Percentiles rank a stretch among this genome's conserved stretches.
These are phyloP conservation scores for Cutaneotrichosporon cutaneum DNA, from an alignment of 1,284 basidiomycete species.

Conservation along the genomic window DNA sequence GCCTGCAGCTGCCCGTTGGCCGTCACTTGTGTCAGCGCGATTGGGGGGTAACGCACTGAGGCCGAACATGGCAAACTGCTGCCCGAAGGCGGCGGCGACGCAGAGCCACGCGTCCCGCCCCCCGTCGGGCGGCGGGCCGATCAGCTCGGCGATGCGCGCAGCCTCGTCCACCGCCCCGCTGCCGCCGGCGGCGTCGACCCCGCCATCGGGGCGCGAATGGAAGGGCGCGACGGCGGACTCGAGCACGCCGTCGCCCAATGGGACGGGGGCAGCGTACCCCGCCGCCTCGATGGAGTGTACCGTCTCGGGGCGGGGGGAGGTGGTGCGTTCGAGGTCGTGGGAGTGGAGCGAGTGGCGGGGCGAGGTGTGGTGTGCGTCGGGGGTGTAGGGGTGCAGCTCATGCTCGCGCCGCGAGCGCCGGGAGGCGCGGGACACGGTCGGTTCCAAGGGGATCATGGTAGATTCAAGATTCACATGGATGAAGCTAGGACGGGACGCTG, in stretches of 20 bases:
- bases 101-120: conserved; percentile 48
- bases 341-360: not conserved
- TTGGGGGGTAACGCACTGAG: conserved; percentile 36
- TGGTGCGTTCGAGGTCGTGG: conserved; percentile 1
- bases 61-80: conserved; percentile 47
- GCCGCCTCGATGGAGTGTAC: not conserved
- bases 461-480: too few relatives aligned
- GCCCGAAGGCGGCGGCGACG: conserved; percentile 39
- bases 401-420: not conserved
- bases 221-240: conserved; percentile 5
- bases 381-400: not conserved
- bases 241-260: not conserved
- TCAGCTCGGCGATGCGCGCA: not conserved
- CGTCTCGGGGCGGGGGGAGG: not conserved
- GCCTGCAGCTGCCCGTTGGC: conserved; percentile 44
- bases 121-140: conserved; percentile 50
- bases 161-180: not conserved
- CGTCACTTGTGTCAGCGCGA: conserved; percentile 26
- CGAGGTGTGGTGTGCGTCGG: not conserved
- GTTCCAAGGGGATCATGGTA: not conserved
- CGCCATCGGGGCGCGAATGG: conserved; percentile 1
- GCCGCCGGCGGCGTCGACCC: not conserved
- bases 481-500: too few relatives aligned
- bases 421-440: not conserved
- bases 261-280: not conserved